Evolutionary conservation across 352 stramenopile species (phyloP), one percentile per base, ranked within the genome.

Genomic region (Globisporangium radiosum): DNA sequence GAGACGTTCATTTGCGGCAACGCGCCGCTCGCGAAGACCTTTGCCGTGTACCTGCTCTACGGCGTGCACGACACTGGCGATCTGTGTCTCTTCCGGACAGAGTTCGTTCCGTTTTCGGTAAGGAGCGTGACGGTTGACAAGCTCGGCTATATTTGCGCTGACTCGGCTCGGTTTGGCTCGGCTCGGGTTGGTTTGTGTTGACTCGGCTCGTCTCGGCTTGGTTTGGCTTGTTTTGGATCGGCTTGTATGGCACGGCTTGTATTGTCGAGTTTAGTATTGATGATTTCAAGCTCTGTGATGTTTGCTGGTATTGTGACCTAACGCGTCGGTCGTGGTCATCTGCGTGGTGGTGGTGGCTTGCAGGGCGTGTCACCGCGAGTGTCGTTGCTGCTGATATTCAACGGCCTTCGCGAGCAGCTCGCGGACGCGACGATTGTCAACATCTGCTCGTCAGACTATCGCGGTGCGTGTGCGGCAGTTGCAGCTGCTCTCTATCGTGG

Each of bases 51-150:
- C 63, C 60, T 95, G 44, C 19, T 89, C 0, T 90, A 85, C 40
- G 72, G 66, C 5, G 57, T 93, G 17, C 78, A 87, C 37, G 74
- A 62, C 11, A 90, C 88, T 52, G 86, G 86, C 3, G 81, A 92
- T 19, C 59, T 95, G 13, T 86, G 77, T 37, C 54, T 95, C 3
- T 92, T 85, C 59, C 84, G 84, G 7, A 65, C 65, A 7, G 78
- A 92, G 38, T 89, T 72, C 25, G 76, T 85, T 50, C 71, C 74
- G 5, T 90, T 87, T 55, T 84, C 85, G 72, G 85, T 94, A 70
- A 33, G 25, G 25, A 33, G 25, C 25, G 25, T 33, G 25, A 33
- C 25, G 25, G 25, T 33, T 33, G 25, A 33, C 25, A 3, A 33
- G 25, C 25, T 33, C 25, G 25, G 2, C 25, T 33, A 33, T 33